Evolutionary conservation across 1,284 basidiomycete genomes (phyloP).

Genomic region (Cryptococcus amylolentus): DNA sequence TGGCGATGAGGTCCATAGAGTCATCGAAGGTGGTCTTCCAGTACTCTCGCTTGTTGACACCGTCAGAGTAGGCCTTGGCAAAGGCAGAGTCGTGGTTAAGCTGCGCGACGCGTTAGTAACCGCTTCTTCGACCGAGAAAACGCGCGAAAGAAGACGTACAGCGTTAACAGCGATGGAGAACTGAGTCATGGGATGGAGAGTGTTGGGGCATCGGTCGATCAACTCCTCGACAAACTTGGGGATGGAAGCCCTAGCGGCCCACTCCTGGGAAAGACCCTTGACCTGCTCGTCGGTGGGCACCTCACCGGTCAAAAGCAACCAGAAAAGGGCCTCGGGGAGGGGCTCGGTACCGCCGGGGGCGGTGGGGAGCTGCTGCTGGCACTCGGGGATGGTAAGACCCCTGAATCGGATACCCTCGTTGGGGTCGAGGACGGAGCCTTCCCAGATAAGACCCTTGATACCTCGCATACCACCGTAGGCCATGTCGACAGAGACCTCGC

Average conservation of each 20-base stretch:
- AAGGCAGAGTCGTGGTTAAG: slow-evolving; percentile 97
- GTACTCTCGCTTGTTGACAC: slow-evolving; percentile 93
- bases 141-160: slow-evolving; percentile 53
- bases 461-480: slow-evolving; percentile 88
- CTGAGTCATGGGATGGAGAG: slow-evolving; percentile 94
- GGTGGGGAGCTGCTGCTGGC: slow-evolving; percentile 77
- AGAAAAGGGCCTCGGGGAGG: slow-evolving; percentile 91
- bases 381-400: slow-evolving; percentile 86
- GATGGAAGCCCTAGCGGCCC: slow-evolving; percentile 83
- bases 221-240: slow-evolving; percentile 91
- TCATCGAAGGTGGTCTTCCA: slow-evolving; percentile 96
- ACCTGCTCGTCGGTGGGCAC: slow-evolving; percentile 86
- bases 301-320: slow-evolving; percentile 90
- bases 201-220: slow-evolving; percentile 87
- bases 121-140: neutral
- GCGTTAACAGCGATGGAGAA: slow-evolving; percentile 92
- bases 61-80: slow-evolving; percentile 89
- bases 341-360: slow-evolving; percentile 86
- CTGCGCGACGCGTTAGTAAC: slow-evolving; percentile 47
- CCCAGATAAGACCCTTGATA: slow-evolving; percentile 75
- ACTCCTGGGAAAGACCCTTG: slow-evolving; percentile 76
- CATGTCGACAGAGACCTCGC: slow-evolving; percentile 85
- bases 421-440: slow-evolving; percentile 88
- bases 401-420: slow-evolving; percentile 97
- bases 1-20: slow-evolving; percentile 96